These are phyloP conservation scores for Allantophomopsis cytisporea DNA, from an alignment of 2,329 filamentous ascomycete species.

Conservation along the genomic window DNA sequence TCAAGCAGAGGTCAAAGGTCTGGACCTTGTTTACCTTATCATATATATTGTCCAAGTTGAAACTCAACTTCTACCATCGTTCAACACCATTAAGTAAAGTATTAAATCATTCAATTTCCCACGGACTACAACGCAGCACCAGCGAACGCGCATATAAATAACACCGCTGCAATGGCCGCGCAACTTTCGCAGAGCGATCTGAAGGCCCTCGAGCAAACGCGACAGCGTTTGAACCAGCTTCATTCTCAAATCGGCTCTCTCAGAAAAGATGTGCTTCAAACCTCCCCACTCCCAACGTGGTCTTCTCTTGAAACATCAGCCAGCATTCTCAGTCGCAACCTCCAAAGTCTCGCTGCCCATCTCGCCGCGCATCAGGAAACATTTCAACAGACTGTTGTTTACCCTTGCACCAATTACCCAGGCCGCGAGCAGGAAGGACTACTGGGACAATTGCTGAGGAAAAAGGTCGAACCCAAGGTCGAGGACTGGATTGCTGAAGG, in stretches of 20 bases:
- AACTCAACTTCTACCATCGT: too few species aligned
- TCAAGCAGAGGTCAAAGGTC: too few species aligned
- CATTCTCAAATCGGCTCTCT: conserved; percentile 55
- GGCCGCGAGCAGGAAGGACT: conserved; percentile 53
- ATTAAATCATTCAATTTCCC: too few species aligned
- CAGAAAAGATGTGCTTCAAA: conserved; percentile 42
- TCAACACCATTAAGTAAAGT: too few species aligned
- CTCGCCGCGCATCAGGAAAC: conserved; percentile 52
- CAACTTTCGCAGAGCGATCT: conserved; percentile 33
- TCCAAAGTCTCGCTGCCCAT: conserved; percentile 51
- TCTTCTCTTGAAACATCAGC: conserved; percentile 63
- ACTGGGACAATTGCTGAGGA: conserved; percentile 59
- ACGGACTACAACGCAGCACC: background rate
- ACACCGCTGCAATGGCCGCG: background rate
- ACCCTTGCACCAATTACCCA: conserved; percentile 64
- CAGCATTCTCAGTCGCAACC: conserved; percentile 57
- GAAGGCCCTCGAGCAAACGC: conserved; percentile 57
- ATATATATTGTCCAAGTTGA: too few species aligned
- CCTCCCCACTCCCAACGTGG: conserved; percentile 55
- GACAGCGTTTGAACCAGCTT: conserved; percentile 54
- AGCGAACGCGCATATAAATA: background rate
- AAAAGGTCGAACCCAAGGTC: conserved; percentile 69
- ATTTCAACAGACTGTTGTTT: conserved; percentile 57
- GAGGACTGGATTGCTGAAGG: conserved; percentile 60
- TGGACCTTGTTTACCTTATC: too few species aligned